Evolutionary conservation across 805 yeast genomes (phyloP), one percentile per base, ranked within the genome.

Genomic region (Cyberlindnera galapagoensis): DNA sequence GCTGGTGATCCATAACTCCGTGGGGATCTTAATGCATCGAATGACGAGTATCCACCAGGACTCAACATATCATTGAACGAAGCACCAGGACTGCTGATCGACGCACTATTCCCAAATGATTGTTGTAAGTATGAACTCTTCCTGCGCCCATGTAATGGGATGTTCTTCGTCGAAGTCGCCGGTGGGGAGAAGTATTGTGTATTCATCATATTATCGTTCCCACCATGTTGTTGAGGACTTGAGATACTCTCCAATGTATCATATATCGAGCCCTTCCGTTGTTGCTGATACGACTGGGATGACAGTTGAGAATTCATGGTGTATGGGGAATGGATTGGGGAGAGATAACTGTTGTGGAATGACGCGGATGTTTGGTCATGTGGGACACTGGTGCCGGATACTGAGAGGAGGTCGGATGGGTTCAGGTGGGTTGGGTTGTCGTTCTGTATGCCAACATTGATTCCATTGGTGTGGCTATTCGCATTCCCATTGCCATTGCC

Each of bases 1-100:
- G 52, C 52, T 20, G 49, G 47, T 16, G 61, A 51, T 7, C 52
- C 48, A 12, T 44, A 56, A 43, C 40, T 49, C 15, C 59, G 45
- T 10, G 59, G 56, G 3, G 62, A 55, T 31, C 49, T 49, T 36
- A 51, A 41, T 15, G 45, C 42, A 21, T 49, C 53, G 30, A 44
- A 46, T 0, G 54, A 52, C 0, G 55, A 45, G 19, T 50, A 52
- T n/a, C n/a, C n/a, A n/a, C n/a, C n/a, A 2, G 56, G 56, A 26
- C 52, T 46, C 34, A 52, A 11, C 3, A 38, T 43, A 18, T 51
- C 56, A 19, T 36, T 44, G 28, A 35, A 49, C 0, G 56, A 49
- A 4, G 32, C 23, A 3, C 39, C 39, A 3, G 34, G 38, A 21
- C 31, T 34, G 10, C 20, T 26, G 12, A 31, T 22, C 8, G 31